These are phyloP conservation scores for Alternaria hordeiaustralica DNA, from an alignment of 2,329 filamentous ascomycete genomes.

Conservation along the genomic window DNA sequence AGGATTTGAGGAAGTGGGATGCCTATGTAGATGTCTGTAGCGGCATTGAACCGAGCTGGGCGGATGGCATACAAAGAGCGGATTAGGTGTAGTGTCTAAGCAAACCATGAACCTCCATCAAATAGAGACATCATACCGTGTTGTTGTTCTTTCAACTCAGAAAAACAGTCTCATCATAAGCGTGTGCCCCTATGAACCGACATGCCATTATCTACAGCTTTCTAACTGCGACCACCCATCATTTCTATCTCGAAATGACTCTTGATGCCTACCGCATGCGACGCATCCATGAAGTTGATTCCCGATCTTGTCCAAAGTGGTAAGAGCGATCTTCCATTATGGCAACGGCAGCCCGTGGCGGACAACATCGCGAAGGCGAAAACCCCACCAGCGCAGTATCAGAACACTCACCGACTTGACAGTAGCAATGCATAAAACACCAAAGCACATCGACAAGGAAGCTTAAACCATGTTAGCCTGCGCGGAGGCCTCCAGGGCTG, in stretches of 20 bases:
- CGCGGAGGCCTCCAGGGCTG: background rate
- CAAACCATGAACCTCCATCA: background rate
- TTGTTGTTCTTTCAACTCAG: background rate
- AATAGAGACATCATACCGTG: background rate
- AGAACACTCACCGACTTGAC: background rate
- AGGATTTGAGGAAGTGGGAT: constrained; percentile 52
- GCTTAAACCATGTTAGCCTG: background rate
- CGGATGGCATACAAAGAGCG: constrained; percentile 44
- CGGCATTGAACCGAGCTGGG: constrained; percentile 57
- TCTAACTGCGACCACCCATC: background rate
- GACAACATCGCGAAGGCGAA: background rate
- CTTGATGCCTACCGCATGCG: background rate
- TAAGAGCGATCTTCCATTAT: background rate
- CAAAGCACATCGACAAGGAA: background rate
- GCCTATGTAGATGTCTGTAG: constrained; percentile 59
- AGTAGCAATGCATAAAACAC: background rate
- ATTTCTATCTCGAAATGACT: background rate
- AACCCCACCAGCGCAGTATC: background rate
- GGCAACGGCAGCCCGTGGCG: background rate
- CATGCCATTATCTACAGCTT: background rate
- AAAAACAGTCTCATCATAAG: background rate
- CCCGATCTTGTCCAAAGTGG: background rate
- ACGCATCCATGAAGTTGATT: background rate
- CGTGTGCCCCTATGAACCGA: background rate
- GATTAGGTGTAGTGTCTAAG: background rate